These are phyloP conservation scores for Xylaria telfairii DNA, from an alignment of 495 filamentous ascomycete genomes.

Conservation along the genomic window DNA sequence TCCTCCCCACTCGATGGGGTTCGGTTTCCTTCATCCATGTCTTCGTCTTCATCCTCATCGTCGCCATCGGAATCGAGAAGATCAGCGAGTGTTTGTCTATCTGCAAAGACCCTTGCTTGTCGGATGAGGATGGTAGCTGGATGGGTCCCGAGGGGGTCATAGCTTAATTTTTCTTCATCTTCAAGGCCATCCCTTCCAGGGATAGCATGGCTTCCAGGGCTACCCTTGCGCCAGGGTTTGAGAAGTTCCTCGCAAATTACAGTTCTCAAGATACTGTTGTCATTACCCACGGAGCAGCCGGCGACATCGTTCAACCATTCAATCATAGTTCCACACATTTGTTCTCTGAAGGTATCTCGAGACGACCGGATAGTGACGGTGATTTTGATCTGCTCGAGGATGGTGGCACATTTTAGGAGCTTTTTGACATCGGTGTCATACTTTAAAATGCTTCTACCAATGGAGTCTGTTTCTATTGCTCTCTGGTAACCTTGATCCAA, in stretches of 20 bases:
- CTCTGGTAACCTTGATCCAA: slow-evolving; percentile 70
- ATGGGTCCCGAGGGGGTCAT: slow-evolving; percentile 33
- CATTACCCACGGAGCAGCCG: slow-evolving; percentile 82
- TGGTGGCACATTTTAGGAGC: slow-evolving; percentile 74
- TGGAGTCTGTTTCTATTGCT: slow-evolving; percentile 85
- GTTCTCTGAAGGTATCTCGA: slow-evolving; percentile 92
- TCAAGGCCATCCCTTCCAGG: slow-evolving; percentile 88
- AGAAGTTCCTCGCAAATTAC: slow-evolving; percentile 91
- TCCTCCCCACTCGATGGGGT: slow-evolving; percentile 43
- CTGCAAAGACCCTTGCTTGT: slow-evolving; percentile 33
- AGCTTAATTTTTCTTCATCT: slow-evolving; percentile 70
- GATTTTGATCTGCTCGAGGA: slow-evolving; percentile 94
- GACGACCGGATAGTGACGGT: slow-evolving; percentile 94
- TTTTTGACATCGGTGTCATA: slow-evolving; percentile 73
- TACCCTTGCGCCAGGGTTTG: slow-evolving; percentile 83
- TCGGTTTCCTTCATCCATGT: slow-evolving; percentile 40
- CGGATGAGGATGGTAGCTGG: slow-evolving; percentile 33
- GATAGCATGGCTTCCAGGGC: slow-evolving; percentile 79
- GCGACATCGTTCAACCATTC: slow-evolving; percentile 95
- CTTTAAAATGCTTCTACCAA: slow-evolving; percentile 82
- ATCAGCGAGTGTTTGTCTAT: slow-evolving; percentile 27
- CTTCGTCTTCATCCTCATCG: slow-evolving; percentile 52
- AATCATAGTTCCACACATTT: slow-evolving; percentile 98
- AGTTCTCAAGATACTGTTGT: slow-evolving; percentile 78
- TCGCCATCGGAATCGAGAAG: slow-evolving; percentile 54